Base-by-base conservation (phyloP, 441 rosid species). In the Melastoma candidum region DNA sequence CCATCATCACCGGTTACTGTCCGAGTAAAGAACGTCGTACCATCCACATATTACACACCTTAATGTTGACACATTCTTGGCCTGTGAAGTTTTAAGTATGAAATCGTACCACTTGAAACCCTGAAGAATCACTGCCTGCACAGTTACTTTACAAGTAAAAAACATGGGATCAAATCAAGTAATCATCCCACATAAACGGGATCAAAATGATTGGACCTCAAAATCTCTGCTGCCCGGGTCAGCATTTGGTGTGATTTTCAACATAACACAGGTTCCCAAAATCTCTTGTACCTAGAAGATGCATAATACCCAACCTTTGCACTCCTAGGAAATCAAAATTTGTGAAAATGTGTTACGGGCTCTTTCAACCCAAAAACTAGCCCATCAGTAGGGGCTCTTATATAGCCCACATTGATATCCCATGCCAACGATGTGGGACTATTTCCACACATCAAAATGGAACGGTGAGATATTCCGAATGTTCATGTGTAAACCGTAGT, bases 71-170 rank as follows among this genome's bases (percentile, higher is more conserved):
- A 93, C 93, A 65, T 87, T 87, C 44, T 74, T 72, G 86, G 77
- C 70, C 61, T 81, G 63, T 76, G 78, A 14, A 89, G 72, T 52
- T 89, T 89, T 46, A 93, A 57, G 54, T 17, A 93, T 61, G 51
- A 93, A 93, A 78, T 84, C 90, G 41, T 83, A 84, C 99, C 99
- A 93, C 61, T 81, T 86, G 51, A 93, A 93, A 68, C 81, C 85
- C 78, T 79, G 97, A 64, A 93, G 95, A 68, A 81, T 70, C 55
- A 93, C 90, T 70, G 83, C 89, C 99, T 93, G 80, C 61, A 56
- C 44, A 39, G 36, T 48, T 52, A 58, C 58, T 39, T 60, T 0
- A 45, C 11, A 52, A 53, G 70, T 48, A 22, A 50, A 36, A 65
- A 65, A 36, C 32, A 17, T 32, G 32, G 46, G 22, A 25, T 44